A percentile compares a stretch with the other conserved stretches of the same genome.
Evolutionary conservation across 2,329 filamentous ascomycete species (phyloP).

Genomic region (Fusarium sp.): DNA sequence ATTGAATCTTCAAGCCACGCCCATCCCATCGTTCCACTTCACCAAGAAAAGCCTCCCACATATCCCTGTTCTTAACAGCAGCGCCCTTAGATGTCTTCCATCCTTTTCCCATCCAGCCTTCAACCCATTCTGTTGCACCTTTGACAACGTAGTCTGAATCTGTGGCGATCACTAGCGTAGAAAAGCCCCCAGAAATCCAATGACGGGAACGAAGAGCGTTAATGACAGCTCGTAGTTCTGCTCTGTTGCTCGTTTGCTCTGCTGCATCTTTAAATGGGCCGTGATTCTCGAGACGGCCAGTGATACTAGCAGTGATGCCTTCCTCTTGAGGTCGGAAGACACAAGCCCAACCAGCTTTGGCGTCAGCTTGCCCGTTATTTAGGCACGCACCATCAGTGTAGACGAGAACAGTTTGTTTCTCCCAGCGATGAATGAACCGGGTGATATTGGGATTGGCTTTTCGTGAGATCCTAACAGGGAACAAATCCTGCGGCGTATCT

Average conservation of each 20-base stretch:
- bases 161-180: slow-evolving; percentile 54
- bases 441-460: background rate
- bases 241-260: slow-evolving; percentile 58
- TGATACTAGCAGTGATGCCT: background rate
- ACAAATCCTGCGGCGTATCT: background rate
- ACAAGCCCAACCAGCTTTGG: slow-evolving; percentile 56
- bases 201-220: slow-evolving; percentile 11
- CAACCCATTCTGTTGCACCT: slow-evolving; percentile 14
- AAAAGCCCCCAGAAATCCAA: slow-evolving; percentile 44
- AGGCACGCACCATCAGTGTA: slow-evolving; percentile 59
- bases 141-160: slow-evolving; percentile 28
- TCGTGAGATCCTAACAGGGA: background rate
- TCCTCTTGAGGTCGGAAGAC: slow-evolving; percentile 29
- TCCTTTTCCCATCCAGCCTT: slow-evolving; percentile 47
- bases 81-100: slow-evolving; percentile 54
- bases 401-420: slow-evolving; percentile 48
- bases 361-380: slow-evolving; percentile 52
- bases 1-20: slow-evolving; percentile 51
- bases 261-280: slow-evolving; percentile 54
- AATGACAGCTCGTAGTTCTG: slow-evolving; percentile 25
- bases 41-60: slow-evolving; percentile 62
- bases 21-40: slow-evolving; percentile 50
- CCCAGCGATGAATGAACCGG: slow-evolving; percentile 20
- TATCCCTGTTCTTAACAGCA: slow-evolving; percentile 61
- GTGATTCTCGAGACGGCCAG: slow-evolving; percentile 54